Percentiles rank a stretch among this genome's conserved stretches.
phyloP scores from a whole-genome alignment of 208 protist species.

The Angomonas deanei region DNA sequence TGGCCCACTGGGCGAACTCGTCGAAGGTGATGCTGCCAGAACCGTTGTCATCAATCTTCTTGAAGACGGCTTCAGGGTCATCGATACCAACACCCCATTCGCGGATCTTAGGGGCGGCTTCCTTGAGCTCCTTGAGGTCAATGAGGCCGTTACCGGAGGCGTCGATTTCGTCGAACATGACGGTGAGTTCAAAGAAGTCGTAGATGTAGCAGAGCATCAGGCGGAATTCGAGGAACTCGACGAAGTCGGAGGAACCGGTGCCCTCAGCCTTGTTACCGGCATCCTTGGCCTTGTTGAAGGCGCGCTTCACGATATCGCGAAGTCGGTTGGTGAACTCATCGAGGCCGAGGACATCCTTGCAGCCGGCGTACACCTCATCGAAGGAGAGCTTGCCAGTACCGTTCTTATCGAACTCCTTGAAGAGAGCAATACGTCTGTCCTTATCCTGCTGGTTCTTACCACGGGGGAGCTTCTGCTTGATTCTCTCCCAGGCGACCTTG shows the following conservation, averaged over 20 bases:
- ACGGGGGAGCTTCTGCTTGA: constrained; percentile 24
- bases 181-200: constrained; percentile 58
- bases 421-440: constrained; percentile 52
- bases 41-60: constrained; percentile 61
- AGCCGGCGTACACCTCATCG: constrained; percentile 54
- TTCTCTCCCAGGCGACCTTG: constrained; percentile 37
- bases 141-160: constrained; percentile 65
- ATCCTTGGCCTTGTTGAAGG: constrained; percentile 71
- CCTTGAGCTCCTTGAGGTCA: constrained; percentile 57
- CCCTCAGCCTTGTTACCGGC: constrained; percentile 29
- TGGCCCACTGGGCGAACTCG: constrained; percentile 70
- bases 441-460: constrained; percentile 32
- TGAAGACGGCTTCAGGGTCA: constrained; percentile 57
- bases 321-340: constrained; percentile 60
- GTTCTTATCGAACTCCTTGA: constrained; percentile 66
- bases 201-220: constrained; percentile 73
- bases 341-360: constrained; percentile 39
- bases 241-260: constrained; percentile 31
- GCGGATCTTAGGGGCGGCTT: constrained; percentile 43
- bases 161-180: constrained; percentile 84
- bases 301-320: constrained; percentile 67
- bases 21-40: constrained; percentile 73
- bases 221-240: constrained; percentile 74
- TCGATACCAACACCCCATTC: constrained; percentile 55
- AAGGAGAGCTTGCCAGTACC: constrained; percentile 39